phyloP scores from a whole-genome alignment of 1,284 basidiomycete genomes.

The Tylopilus sp. region DNA sequence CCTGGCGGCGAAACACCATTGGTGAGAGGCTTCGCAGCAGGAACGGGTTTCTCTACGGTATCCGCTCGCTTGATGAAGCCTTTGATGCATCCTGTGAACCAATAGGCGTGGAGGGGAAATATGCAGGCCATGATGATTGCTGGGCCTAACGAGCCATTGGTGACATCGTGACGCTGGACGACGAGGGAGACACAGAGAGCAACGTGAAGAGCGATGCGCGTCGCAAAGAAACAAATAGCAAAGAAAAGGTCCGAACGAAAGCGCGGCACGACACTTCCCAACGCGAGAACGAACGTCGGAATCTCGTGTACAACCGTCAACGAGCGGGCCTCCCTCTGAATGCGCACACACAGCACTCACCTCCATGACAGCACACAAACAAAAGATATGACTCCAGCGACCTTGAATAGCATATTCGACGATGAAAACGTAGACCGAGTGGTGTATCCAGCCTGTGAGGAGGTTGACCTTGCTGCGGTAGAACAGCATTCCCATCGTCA shows the following conservation, averaged over 20 bases:
- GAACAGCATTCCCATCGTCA: conserved; percentile 36
- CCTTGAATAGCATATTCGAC: conserved; percentile 42
- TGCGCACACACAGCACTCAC: conserved; percentile 21
- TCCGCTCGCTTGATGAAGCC: conserved; percentile 45
- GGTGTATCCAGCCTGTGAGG: conserved; percentile 61
- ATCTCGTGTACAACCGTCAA: conserved; percentile 34
- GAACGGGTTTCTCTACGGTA: background rate
- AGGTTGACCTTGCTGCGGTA: conserved; percentile 46
- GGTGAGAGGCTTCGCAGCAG: conserved; percentile 4
- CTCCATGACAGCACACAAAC: conserved; percentile 52
- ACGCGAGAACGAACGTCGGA: conserved; percentile 54
- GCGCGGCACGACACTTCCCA: conserved; percentile 44
- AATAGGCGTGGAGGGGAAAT: conserved; percentile 49
- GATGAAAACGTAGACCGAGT: conserved; percentile 48
- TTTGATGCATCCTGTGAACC: conserved; percentile 52
- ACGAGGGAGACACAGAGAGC: conserved; percentile 37
- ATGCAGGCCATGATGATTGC: conserved; percentile 40
- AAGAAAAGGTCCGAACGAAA: conserved; percentile 51
- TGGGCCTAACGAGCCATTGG: conserved; percentile 39
- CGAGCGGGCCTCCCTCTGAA: background rate
- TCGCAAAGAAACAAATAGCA: conserved; percentile 48
- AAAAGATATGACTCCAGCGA: conserved; percentile 46
- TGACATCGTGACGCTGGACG: conserved; percentile 30
- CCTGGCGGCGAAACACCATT: conserved; percentile 6
- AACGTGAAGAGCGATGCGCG: conserved; percentile 52